Evolutionary conservation across 257 asterid genomes (phyloP).

Genomic region (Forsythia viridissima): DNA sequence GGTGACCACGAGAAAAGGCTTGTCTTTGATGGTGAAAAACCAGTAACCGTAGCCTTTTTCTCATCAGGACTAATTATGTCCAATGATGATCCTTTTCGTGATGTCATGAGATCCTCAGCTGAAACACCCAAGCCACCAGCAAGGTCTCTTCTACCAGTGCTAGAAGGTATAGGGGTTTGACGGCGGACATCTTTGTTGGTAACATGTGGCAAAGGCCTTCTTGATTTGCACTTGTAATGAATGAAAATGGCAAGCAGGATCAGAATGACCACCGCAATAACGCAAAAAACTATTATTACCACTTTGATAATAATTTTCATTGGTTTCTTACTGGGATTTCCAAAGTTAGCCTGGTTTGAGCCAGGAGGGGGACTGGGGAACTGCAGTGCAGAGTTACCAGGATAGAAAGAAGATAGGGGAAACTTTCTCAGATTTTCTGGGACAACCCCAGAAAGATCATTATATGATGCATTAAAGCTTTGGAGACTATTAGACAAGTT

Average conservation of each 20-base stretch:
- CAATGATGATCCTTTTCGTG: constrained; percentile 64
- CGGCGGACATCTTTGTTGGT: constrained; percentile 45
- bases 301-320: constrained; percentile 53
- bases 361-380: constrained; percentile 83
- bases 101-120: constrained; percentile 61
- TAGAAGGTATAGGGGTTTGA: constrained; percentile 56
- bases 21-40: constrained; percentile 81
- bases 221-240: constrained; percentile 45
- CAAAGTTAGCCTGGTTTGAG: constrained; percentile 38
- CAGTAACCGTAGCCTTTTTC: constrained; percentile 62
- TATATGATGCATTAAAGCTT: constrained; percentile 76
- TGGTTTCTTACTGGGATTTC: constrained; percentile 33
- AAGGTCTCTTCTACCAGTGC: constrained; percentile 44
- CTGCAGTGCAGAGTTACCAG: constrained; percentile 71
- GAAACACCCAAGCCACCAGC: constrained; percentile 61
- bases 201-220: constrained; percentile 43
- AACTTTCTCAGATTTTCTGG: constrained; percentile 85
- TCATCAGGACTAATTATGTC: constrained; percentile 72
- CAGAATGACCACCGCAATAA: constrained; percentile 49
- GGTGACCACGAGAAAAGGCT: constrained; percentile 94
- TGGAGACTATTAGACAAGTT: constrained; percentile 62
- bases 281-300: constrained; percentile 59
- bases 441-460: constrained; percentile 82
- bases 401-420: constrained; percentile 80
- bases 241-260: constrained; percentile 56